Conservation (phyloP, 2,329 filamentous ascomycete species). For the Verruconis gallopava region DNA sequence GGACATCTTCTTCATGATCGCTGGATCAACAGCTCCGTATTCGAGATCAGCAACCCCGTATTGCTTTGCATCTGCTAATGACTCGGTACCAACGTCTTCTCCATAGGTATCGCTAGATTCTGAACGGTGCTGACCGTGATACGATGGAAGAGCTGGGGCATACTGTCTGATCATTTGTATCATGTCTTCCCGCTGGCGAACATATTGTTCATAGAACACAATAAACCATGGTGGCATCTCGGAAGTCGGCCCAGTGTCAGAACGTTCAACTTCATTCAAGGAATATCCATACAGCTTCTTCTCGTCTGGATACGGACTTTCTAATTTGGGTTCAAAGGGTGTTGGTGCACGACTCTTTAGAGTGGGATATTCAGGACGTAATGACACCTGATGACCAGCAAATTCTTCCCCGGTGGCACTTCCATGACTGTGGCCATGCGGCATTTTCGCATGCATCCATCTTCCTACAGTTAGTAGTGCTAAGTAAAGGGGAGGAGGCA, state of each 20-base stretch:
- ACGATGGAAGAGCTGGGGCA: background rate
- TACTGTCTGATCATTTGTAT: conserved; percentile 37
- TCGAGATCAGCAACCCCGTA: conserved; percentile 20
- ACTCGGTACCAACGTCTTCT: background rate
- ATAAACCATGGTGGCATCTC: conserved; percentile 50
- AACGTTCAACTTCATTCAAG: background rate
- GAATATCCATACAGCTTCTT: background rate
- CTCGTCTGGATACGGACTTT: background rate
- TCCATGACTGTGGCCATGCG: conserved; percentile 33
- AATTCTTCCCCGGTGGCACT: conserved; percentile 34
- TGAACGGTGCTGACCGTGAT: background rate
- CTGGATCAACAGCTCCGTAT: conserved; percentile 22
- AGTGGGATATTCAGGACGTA: background rate
- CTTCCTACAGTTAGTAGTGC: too few species aligned
- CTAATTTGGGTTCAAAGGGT: background rate
- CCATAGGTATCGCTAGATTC: background rate
- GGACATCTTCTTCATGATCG: conserved; percentile 26
- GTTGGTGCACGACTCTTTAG: background rate
- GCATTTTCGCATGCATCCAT: conserved; percentile 42
- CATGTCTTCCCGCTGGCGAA: conserved; percentile 48
- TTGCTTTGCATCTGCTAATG: background rate
- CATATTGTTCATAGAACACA: conserved; percentile 50
- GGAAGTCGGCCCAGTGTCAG: conserved; percentile 19
- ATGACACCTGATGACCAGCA: background rate
- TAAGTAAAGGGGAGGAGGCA: too few species aligned